These are phyloP conservation scores for Fusarium phyllophilum DNA, from an alignment of 2,329 filamentous ascomycete genomes.

Conservation along the genomic window DNA sequence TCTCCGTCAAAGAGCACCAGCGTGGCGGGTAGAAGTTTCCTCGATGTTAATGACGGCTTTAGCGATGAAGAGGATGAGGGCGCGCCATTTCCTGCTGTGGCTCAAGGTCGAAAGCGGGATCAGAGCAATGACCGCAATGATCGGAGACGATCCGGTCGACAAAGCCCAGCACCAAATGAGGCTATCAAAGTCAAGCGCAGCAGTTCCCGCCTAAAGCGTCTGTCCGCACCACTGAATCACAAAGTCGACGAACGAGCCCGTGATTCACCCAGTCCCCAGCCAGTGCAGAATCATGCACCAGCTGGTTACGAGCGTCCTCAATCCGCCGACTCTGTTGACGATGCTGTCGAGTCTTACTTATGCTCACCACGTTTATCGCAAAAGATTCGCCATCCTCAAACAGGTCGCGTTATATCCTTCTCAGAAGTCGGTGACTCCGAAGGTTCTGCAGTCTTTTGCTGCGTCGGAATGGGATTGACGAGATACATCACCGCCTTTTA, in stretches of 20 bases:
- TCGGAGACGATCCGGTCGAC: conserved; percentile 59
- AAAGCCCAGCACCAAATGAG: conserved; percentile 60
- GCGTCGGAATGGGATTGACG: conserved; percentile 96
- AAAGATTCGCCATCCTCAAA: conserved; percentile 86
- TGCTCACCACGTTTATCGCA: conserved; percentile 86
- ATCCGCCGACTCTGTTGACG: conserved; percentile 87
- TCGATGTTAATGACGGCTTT: conserved; percentile 46
- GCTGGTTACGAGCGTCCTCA: conserved; percentile 76
- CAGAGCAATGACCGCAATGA: conserved; percentile 58
- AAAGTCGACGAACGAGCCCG: conserved; percentile 51
- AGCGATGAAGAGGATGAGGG: conserved; percentile 64
- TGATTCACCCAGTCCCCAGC: conserved; percentile 43
- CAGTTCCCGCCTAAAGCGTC: conserved; percentile 67
- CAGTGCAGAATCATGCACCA: conserved; percentile 47
- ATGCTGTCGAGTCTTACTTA: conserved; percentile 87
- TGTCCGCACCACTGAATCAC: conserved; percentile 61
- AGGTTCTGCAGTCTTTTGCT: conserved; percentile 93
- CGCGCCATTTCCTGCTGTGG: conserved; percentile 75
- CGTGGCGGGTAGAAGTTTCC: conserved; percentile 34
- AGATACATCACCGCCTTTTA: conserved; percentile 97
- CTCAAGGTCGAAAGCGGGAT: conserved; percentile 66
- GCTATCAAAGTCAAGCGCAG: conserved; percentile 61
- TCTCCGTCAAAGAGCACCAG: conserved; percentile 31
- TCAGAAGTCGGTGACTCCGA: conserved; percentile 95
- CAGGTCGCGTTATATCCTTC: conserved; percentile 89